Evolutionary conservation across 768 basidiomycete genomes (phyloP).

Genomic region (Calocybe gangraenosa): DNA sequence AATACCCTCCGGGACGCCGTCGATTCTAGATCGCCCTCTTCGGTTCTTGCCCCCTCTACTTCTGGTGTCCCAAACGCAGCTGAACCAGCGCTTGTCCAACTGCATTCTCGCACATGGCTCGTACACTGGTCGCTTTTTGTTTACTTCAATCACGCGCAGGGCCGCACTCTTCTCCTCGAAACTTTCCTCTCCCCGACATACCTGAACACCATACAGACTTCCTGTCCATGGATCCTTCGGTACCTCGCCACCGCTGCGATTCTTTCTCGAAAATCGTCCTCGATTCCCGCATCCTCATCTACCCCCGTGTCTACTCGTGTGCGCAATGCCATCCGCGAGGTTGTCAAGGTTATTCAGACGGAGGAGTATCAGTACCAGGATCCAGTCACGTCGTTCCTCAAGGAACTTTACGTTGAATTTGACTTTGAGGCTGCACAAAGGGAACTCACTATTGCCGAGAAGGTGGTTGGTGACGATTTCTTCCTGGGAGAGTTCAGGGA

Average conservation of each 20-base stretch:
- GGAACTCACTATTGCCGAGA: slow-evolving; percentile 72
- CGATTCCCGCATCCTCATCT: slow-evolving; percentile 37
- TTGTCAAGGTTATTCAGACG: slow-evolving; percentile 90
- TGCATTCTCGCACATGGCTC: slow-evolving; percentile 95
- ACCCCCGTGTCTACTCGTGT: slow-evolving; percentile 62
- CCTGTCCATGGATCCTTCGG: slow-evolving; percentile 90
- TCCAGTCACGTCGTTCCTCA: slow-evolving; percentile 89
- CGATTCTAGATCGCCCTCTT: slow-evolving; percentile 67
- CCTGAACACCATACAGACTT: slow-evolving; percentile 97
- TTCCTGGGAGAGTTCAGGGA: slow-evolving; percentile 89
- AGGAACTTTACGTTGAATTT: slow-evolving; percentile 91
- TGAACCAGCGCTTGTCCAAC: slow-evolving; percentile 75
- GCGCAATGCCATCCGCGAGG: slow-evolving; percentile 83
- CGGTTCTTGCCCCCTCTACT: slow-evolving; percentile 36
- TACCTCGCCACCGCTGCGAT: slow-evolving; percentile 94
- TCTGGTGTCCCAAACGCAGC: slow-evolving; percentile 33
- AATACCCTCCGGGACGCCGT: slow-evolving; percentile 92
- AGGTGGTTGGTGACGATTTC: slow-evolving; percentile 87
- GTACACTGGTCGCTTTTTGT: slow-evolving; percentile 98
- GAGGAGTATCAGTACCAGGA: slow-evolving; percentile 97
- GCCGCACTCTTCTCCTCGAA: slow-evolving; percentile 88
- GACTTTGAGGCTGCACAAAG: slow-evolving; percentile 94
- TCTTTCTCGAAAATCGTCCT: slow-evolving; percentile 76
- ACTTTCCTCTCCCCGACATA: slow-evolving; percentile 95
- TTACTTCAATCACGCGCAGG: slow-evolving; percentile 95